These are phyloP conservation scores for Phytophthora quininea DNA, from an alignment of 352 stramenopile species.

Conservation along the genomic window DNA sequence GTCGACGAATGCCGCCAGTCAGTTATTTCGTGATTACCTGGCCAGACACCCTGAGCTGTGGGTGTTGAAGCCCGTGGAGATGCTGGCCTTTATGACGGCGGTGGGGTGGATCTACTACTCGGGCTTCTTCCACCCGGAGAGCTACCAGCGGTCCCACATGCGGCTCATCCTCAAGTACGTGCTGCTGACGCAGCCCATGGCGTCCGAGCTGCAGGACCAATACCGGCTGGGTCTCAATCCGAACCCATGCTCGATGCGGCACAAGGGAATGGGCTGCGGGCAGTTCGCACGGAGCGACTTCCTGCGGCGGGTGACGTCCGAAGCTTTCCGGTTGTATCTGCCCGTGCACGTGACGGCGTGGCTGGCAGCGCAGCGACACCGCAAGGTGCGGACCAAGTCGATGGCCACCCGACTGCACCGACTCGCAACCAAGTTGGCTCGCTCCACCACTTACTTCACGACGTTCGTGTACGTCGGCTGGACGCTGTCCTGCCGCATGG, in stretches of 20 bases:
- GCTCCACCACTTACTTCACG: constrained; percentile 60
- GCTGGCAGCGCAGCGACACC: constrained; percentile 49
- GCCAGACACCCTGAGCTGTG: constrained; percentile 39
- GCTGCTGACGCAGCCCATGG: constrained; percentile 40
- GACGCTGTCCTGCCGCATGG: constrained; percentile 48
- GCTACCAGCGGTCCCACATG: constrained; percentile 61
- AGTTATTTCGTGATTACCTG: constrained; percentile 35
- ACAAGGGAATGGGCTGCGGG: constrained; percentile 44
- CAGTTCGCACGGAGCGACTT: constrained; percentile 52
- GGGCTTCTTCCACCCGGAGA: constrained; percentile 62
- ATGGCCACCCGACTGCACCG: constrained; percentile 29
- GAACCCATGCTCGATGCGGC: constrained; percentile 51
- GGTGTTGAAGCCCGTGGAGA: constrained; percentile 44
- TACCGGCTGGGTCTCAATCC: constrained; percentile 56
- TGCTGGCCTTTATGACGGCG: constrained; percentile 54
- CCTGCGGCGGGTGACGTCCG: constrained; percentile 37
- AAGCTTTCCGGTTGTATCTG: constrained; percentile 56
- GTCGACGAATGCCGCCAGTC: constrained; percentile 52
- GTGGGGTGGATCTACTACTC: constrained; percentile 72
- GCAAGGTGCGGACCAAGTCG: constrained; percentile 44
- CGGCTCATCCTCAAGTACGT: constrained; percentile 69
- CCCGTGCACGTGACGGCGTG: constrained; percentile 65
- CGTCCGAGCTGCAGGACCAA: constrained; percentile 40
- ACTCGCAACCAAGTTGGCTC: constrained; percentile 45
- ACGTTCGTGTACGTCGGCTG: constrained; percentile 60